These are phyloP conservation scores for Botrytis aclada DNA, from an alignment of 2,329 filamentous ascomycete species.

Conservation along the genomic window DNA sequence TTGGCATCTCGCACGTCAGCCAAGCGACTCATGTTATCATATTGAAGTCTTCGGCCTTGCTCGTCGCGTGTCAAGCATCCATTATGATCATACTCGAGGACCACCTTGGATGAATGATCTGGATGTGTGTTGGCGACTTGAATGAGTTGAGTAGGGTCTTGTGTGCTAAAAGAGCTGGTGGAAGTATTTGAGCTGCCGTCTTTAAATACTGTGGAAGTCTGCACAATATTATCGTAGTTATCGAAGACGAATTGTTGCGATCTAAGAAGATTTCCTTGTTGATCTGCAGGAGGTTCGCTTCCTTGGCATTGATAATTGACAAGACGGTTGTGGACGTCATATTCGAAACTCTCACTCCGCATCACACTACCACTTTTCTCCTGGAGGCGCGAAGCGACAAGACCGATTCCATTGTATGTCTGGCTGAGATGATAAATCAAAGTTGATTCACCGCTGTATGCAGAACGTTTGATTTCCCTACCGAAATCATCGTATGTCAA, in stretches of 20 bases:
- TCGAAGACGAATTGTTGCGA: conserved; percentile 6
- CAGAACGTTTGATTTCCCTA: conserved; percentile 10
- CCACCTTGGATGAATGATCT: background rate
- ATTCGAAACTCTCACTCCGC: conserved; percentile 10
- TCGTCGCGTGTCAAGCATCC: conserved; percentile 13
- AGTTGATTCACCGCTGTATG: background rate
- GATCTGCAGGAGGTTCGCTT: background rate
- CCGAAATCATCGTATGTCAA: conserved; percentile 9
- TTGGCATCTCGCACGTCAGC: background rate
- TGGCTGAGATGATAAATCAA: conserved; percentile 10
- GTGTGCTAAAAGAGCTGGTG: background rate
- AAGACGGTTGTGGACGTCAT: conserved; percentile 15
- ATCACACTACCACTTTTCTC: background rate
- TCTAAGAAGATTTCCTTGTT: background rate
- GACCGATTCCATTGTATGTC: conserved; percentile 1
- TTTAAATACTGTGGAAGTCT: background rate
- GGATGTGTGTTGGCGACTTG: conserved; percentile 13
- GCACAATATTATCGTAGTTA: conserved; percentile 11
- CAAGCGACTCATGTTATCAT: conserved; percentile 9
- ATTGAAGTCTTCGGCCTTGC: conserved; percentile 5
- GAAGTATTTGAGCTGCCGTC: conserved; percentile 3
- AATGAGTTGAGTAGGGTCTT: conserved; percentile 13
- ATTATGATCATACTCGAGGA: conserved; percentile 1
- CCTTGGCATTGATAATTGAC: conserved; percentile 10
- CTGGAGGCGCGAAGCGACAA: background rate